Evolutionary conservation across 1,284 basidiomycete genomes (phyloP), one percentile per base, ranked within the genome.

Genomic region (Taiwanofungus camphoratus): DNA sequence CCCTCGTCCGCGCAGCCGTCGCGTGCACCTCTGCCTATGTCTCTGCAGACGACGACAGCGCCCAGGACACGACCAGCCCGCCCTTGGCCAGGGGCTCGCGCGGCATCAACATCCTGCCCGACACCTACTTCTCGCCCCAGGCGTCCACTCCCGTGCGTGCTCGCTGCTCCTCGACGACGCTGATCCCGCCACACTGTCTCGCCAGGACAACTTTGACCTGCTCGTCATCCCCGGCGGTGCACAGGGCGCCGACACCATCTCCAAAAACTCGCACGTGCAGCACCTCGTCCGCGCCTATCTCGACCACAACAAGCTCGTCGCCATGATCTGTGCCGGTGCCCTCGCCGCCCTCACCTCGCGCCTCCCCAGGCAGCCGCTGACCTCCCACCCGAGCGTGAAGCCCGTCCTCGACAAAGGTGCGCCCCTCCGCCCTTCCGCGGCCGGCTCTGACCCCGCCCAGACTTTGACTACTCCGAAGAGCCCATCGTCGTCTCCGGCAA

Each of bases 151-250:
- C 60, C 1, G 61, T 61, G 30, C 20, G 52, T 46, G 1, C 15
- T 22, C 23, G n/a, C 36, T 13, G 32, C 36, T n/a, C n/a, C n/a
- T n/a, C n/a, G n/a, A n/a, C n/a, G n/a, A n/a, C n/a, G n/a, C n/a
- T n/a, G n/a, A n/a, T n/a, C n/a, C n/a, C n/a, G n/a, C n/a, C n/a
- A n/a, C n/a, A n/a, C n/a, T n/a, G n/a, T n/a, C n/a, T n/a, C n/a
- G n/a, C 13, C 52, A 79, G 79, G 74, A 74, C 41, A 71, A 71
- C 40, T 87, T 74, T 49, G 85, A 90, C 53, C 72, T 77, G 0
- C 56, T 91, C 11, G 68, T 92, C 39, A 76, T 93, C 26, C 90
- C 91, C 0, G 91, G 91, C 3, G 90, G 90, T 1, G 78, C 80
- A 1, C 80, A 82, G 56, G 90, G 91, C 11, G 87, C 90, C 0